Evolutionary conservation across 2,329 filamentous ascomycete genomes (phyloP).

Genomic region (Paecilomyces dactylethromorphus): DNA sequence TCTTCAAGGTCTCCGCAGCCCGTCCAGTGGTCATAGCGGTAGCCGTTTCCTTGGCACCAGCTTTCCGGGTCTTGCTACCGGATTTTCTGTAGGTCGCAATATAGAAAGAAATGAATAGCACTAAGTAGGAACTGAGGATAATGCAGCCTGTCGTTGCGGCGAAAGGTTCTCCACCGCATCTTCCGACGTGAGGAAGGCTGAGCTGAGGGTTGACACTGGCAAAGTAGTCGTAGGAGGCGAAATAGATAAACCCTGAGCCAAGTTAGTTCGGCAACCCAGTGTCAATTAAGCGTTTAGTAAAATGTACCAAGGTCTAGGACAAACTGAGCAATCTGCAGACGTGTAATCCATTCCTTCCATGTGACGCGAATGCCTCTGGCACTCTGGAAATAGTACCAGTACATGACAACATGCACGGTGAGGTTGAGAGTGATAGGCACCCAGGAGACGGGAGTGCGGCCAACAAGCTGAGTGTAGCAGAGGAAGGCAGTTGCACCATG

Average conservation of each 20-base stretch:
- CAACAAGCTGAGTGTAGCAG: conserved; percentile 88
- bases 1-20: conserved; percentile 13
- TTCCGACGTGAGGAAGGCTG: conserved; percentile 68
- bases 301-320: conserved; percentile 80
- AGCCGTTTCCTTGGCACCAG: conserved; percentile 66
- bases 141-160: conserved; percentile 80
- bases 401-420: conserved; percentile 90
- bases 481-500: conserved; percentile 87
- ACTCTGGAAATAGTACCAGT: conserved; percentile 98
- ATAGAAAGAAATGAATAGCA: conserved; percentile 95
- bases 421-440: conserved; percentile 82
- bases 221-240: conserved; percentile 91
- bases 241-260: conserved; percentile 76
- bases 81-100: conserved; percentile 77
- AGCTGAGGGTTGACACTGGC: conserved; percentile 70
- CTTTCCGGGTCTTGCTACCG: conserved; percentile 35
- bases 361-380: conserved; percentile 84
- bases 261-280: not conserved
- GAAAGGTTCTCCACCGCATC: conserved; percentile 86
- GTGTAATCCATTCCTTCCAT: conserved; percentile 98
- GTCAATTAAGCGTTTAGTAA: conserved; percentile 2
- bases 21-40: conserved; percentile 10
- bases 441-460: conserved; percentile 83
- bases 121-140: conserved; percentile 81
- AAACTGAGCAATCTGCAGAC: conserved; percentile 89